Evolutionary conservation across 2,329 filamentous ascomycete species (phyloP).

Genomic region (Colletotrichum lini): DNA sequence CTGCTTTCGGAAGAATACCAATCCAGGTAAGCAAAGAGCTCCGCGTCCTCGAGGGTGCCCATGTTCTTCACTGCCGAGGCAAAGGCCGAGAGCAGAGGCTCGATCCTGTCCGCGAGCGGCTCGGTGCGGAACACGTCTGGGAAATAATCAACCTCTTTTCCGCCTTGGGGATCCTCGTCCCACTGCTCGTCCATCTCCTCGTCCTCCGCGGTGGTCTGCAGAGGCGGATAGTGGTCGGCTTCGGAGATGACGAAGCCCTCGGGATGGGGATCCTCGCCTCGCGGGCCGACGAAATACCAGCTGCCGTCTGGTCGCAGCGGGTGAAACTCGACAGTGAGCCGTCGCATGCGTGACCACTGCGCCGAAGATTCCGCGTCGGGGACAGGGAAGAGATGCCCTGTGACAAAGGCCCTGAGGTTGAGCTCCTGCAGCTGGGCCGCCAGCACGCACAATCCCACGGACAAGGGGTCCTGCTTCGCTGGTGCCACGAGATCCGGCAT

Average conservation of each 20-base stretch:
- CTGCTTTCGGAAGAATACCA: not conserved
- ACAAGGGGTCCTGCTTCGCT: not conserved
- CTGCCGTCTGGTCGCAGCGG: slow-evolving; percentile 41
- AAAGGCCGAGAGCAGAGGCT: slow-evolving; percentile 45
- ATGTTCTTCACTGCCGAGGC: slow-evolving; percentile 43
- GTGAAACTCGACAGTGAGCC: slow-evolving; percentile 42
- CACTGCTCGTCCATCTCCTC: not conserved
- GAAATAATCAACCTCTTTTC: slow-evolving; percentile 31
- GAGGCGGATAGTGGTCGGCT: too few relatives aligned
- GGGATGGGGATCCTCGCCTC: slow-evolving; percentile 39
- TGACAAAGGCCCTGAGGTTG: not conserved
- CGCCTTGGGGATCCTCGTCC: slow-evolving; percentile 1
- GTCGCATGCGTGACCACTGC: slow-evolving; percentile 42
- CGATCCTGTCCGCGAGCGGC: slow-evolving; percentile 39
- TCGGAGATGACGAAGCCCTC: too few relatives aligned
- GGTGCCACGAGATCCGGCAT: not conserved
- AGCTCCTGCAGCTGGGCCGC: not conserved
- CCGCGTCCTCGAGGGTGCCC: slow-evolving; percentile 43
- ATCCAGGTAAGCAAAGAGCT: slow-evolving; percentile 43
- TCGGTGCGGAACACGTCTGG: slow-evolving; percentile 45
- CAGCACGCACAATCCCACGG: not conserved
- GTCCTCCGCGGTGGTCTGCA: not conserved
- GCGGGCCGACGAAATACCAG: slow-evolving; percentile 46
- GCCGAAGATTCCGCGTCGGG: not conserved
- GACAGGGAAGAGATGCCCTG: not conserved